phyloP scores from a whole-genome alignment of 2,329 filamentous ascomycete genomes.

The Ceratocystiopsis minuta region DNA sequence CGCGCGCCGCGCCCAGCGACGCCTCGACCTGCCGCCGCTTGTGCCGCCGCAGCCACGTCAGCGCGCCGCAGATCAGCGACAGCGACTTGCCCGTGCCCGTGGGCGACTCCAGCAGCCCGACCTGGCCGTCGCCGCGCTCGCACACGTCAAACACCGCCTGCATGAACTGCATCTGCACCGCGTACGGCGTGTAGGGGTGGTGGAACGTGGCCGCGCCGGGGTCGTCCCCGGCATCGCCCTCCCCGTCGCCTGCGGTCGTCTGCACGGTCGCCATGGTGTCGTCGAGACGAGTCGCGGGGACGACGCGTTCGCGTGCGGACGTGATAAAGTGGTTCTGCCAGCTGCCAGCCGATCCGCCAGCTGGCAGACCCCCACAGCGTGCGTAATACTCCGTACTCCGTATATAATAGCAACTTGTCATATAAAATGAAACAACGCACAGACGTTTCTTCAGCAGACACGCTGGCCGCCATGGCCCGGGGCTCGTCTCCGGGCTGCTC shows the following conservation, averaged over 20 bases:
- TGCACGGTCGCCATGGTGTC: too few species aligned
- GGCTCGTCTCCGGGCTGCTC: too few species aligned
- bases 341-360: neutral
- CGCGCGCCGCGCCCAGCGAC: slow-evolving; percentile 26
- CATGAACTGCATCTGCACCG: slow-evolving; percentile 83
- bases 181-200: slow-evolving; percentile 75
- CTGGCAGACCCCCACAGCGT: neutral
- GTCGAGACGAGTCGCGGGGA: too few species aligned
- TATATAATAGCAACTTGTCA: neutral
- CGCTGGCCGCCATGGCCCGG: neutral
- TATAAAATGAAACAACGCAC: neutral
- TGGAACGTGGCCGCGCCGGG: slow-evolving; percentile 43
- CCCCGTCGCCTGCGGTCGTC: neutral
- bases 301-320: too few species aligned
- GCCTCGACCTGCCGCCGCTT: slow-evolving; percentile 44
- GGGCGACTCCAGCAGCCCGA: slow-evolving; percentile 85
- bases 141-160: slow-evolving; percentile 61
- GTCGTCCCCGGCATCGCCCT: neutral
- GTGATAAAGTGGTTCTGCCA: too few species aligned
- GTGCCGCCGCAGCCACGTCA: slow-evolving; percentile 81
- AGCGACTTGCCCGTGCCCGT: slow-evolving; percentile 85
- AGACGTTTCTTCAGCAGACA: too few species aligned
- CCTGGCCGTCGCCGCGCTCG: slow-evolving; percentile 48
- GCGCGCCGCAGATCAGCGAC: slow-evolving; percentile 71
- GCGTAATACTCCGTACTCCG: too few species aligned